Evolutionary conservation across 2,329 filamentous ascomycete genomes (phyloP).

Genomic region (Apiospora aurea): DNA sequence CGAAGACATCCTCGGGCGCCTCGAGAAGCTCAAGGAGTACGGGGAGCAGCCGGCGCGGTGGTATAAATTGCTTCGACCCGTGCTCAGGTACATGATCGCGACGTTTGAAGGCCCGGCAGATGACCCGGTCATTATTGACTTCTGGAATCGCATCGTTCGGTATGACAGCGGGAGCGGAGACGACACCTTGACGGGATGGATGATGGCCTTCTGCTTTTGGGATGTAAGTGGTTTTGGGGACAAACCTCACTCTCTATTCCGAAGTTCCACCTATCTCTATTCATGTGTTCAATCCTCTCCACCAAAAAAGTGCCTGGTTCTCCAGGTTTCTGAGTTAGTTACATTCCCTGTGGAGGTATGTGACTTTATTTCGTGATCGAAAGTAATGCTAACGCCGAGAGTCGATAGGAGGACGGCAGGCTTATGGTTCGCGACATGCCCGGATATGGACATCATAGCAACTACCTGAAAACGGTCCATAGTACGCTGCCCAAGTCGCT

Average conservation of each 20-base stretch:
- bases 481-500: background rate
- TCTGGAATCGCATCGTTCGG: conserved; percentile 37
- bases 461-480: background rate
- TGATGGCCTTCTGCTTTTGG: conserved; percentile 45
- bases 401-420: background rate
- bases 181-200: conserved; percentile 42
- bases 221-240: conserved; percentile 25
- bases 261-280: too few relatives aligned
- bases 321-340: too few relatives aligned
- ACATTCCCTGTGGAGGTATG: too few relatives aligned
- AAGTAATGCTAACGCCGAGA: too few relatives aligned
- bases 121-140: conserved; percentile 29
- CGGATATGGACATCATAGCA: too few relatives aligned
- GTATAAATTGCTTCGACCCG: conserved; percentile 32
- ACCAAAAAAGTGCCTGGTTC: background rate
- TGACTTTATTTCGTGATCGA: too few relatives aligned
- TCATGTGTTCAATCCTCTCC: background rate
- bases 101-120: conserved; percentile 38
- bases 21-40: conserved; percentile 47
- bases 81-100: conserved; percentile 38
- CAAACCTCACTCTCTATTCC: background rate
- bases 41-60: conserved; percentile 38
- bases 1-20: conserved; percentile 39
- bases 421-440: background rate
- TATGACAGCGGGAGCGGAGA: conserved; percentile 31